Conservation (phyloP, 169 alveolate species). For the Amoebophrya sp. region DNA sequence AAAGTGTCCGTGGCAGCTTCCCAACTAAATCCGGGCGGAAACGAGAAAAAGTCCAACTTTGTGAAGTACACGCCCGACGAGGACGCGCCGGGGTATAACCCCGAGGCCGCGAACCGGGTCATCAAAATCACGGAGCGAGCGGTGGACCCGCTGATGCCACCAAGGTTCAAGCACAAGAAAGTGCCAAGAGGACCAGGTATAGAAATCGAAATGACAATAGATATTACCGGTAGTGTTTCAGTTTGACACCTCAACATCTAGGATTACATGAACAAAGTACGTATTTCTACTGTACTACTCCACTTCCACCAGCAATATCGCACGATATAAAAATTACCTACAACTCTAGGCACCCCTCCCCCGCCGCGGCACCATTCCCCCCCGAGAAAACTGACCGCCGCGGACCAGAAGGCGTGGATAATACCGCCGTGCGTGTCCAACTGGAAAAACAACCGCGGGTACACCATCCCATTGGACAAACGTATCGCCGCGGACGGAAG, state of each 20-base stretch:
- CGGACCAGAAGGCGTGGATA: conserved; percentile 90
- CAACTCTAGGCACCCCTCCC: conserved; percentile 44
- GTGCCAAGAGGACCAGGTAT: conserved; percentile 55
- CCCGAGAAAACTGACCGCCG: conserved; percentile 84
- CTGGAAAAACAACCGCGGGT: conserved; percentile 95
- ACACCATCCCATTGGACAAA: conserved; percentile 93
- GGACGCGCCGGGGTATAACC: conserved; percentile 55
- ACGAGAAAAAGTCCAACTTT: conserved; percentile 28
- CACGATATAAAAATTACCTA: too few species aligned
- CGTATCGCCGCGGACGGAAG: conserved; percentile 93
- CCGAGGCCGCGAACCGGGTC: conserved; percentile 64
- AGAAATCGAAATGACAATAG: neutral
- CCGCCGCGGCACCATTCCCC: conserved; percentile 83
- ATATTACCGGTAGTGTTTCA: too few species aligned
- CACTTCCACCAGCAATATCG: too few species aligned
- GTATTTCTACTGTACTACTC: too few species aligned
- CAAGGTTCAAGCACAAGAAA: conserved; percentile 81
- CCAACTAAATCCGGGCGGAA: neutral
- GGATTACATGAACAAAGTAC: too few species aligned
- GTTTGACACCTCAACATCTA: too few species aligned
- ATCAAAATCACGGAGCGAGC: conserved; percentile 74
- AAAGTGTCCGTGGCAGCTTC: neutral
- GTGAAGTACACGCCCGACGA: conserved; percentile 45
- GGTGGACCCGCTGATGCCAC: conserved; percentile 89
- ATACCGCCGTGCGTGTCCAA: conserved; percentile 94